phyloP scores from a whole-genome alignment of 306 rosid genomes.

The Prosopis cineraria region DNA sequence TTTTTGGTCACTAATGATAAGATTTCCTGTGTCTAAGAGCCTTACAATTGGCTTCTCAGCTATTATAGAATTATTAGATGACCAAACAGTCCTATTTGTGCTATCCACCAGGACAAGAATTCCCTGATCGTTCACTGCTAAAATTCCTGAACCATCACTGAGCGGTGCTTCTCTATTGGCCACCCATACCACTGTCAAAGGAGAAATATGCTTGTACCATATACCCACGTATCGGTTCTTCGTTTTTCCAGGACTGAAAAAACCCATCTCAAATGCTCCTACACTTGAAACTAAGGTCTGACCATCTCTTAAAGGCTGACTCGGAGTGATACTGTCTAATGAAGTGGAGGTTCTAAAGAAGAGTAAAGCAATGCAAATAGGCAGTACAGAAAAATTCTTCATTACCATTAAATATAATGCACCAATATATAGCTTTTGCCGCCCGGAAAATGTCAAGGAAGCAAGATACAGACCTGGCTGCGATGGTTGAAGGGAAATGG shows the following conservation, averaged over 20 bases:
- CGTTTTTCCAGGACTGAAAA: conserved; percentile 32
- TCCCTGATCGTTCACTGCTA: not conserved
- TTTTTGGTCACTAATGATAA: not conserved
- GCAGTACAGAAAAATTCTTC: not conserved
- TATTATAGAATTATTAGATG: not conserved
- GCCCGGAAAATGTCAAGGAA: not conserved
- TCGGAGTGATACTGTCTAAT: not conserved
- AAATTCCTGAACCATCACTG: not conserved
- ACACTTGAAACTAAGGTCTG: conserved; percentile 21
- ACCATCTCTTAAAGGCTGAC: conserved; percentile 6
- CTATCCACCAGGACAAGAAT: not conserved
- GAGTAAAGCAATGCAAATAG: not conserved
- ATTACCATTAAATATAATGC: too few species aligned
- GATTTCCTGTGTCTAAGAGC: conserved; percentile 24
- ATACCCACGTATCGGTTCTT: conserved; percentile 24
- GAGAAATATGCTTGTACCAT: conserved; percentile 29
- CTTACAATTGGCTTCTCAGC: not conserved
- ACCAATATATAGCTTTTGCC: not conserved
- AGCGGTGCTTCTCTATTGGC: conserved; percentile 30
- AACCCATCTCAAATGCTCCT: conserved; percentile 18
- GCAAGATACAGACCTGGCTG: not conserved
- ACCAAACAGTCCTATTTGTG: conserved; percentile 23
- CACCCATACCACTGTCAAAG: conserved; percentile 32
- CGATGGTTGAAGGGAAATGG: too few species aligned
- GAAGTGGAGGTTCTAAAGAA: not conserved